Conservation (phyloP, 192 early-diverging fungal species). For the Phlyctochytrium arcticum region DNA sequence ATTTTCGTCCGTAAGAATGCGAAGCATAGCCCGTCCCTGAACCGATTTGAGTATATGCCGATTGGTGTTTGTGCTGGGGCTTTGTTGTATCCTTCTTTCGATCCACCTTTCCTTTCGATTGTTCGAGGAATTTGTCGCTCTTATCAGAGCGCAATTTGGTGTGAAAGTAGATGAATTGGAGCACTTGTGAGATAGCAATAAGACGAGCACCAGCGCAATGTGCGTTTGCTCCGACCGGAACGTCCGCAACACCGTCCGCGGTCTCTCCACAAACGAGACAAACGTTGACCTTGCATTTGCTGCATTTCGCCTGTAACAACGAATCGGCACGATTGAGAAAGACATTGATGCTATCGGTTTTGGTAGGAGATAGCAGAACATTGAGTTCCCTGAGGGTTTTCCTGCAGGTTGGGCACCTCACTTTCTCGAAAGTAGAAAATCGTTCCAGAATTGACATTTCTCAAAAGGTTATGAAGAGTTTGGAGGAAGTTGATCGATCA, state of each 20-base stretch:
- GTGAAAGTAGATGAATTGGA: background rate
- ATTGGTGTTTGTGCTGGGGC: background rate
- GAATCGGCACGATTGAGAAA: background rate
- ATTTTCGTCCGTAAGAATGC: background rate
- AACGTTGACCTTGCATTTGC: background rate
- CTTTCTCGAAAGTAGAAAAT: background rate
- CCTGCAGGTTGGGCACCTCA: background rate
- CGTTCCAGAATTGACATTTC: background rate
- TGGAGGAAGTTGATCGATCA: no score
- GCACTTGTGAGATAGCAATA: background rate
- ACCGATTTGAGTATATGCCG: background rate
- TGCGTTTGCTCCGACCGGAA: background rate
- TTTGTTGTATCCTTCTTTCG: background rate
- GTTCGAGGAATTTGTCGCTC: background rate
- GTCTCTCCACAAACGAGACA: background rate
- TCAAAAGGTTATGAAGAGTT: no score
- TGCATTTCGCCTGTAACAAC: background rate
- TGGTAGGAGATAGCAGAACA: background rate
- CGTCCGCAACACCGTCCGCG: background rate
- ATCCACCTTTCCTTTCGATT: background rate
- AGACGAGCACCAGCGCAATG: background rate
- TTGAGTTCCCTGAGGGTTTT: background rate
- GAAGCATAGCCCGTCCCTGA: background rate
- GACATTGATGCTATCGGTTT: background rate
- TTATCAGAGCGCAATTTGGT: background rate